Conservation (phyloP, 2,329 filamentous ascomycete species). For the Epichloe sylvatica region DNA sequence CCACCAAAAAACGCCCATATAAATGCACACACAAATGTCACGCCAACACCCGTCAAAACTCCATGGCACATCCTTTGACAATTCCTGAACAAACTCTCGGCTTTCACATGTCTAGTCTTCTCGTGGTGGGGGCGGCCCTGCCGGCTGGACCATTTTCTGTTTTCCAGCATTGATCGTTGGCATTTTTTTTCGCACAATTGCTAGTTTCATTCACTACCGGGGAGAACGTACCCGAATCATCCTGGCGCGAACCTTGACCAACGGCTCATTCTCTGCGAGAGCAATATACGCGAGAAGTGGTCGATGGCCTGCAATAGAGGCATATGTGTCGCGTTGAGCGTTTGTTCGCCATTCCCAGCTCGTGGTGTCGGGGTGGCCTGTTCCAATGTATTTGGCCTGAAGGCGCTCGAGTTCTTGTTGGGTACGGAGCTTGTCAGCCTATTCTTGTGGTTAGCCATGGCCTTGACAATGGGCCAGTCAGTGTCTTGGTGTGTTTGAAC, state of each 20-base stretch:
- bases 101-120: constrained; percentile 29
- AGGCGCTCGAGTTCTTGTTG: constrained; percentile 96
- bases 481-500: too few species aligned
- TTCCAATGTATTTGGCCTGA: constrained; percentile 90
- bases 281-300: constrained; percentile 79
- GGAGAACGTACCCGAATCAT: constrained; percentile 53
- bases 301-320: constrained; percentile 79
- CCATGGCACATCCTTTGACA: not conserved
- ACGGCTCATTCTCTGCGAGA: constrained; percentile 73
- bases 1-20: not conserved
- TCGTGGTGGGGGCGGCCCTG: constrained; percentile 42
- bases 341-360: constrained; percentile 97
- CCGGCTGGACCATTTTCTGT: constrained; percentile 55
- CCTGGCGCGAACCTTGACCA: constrained; percentile 63
- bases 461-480: too few species aligned
- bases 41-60: not conserved
- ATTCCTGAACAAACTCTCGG: not conserved
- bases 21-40: not conserved
- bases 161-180: not conserved
- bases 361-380: constrained; percentile 89
- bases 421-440: constrained; percentile 95
- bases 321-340: constrained; percentile 84
- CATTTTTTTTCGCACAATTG: not conserved
- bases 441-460: not conserved
- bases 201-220: not conserved